phyloP scores from a whole-genome alignment of 2,329 filamentous ascomycete genomes.

The Nemania serpens region DNA sequence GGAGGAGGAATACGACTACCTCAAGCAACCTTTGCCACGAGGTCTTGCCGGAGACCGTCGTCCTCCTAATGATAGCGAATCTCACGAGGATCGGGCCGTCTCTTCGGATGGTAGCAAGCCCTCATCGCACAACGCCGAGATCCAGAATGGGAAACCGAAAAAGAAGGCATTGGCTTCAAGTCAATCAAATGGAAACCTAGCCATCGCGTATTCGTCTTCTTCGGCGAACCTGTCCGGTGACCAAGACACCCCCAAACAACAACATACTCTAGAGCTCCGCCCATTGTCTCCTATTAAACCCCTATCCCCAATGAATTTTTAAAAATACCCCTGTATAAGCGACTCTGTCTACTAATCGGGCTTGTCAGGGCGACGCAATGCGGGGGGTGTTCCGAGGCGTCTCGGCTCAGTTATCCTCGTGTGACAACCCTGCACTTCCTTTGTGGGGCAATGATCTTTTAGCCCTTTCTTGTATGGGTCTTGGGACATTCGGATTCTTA shows the following conservation, averaged over 20 bases:
- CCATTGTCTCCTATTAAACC: slow-evolving; percentile 70
- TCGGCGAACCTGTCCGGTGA: slow-evolving; percentile 55
- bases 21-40: slow-evolving; percentile 61
- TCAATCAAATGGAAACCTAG: slow-evolving; percentile 50
- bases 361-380: slow-evolving; percentile 14
- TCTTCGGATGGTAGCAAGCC: slow-evolving; percentile 69
- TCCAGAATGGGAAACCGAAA: slow-evolving; percentile 46
- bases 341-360: slow-evolving; percentile 23
- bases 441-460: neutral
- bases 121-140: slow-evolving; percentile 41
- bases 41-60: slow-evolving; percentile 44
- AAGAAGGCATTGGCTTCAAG: slow-evolving; percentile 51
- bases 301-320: slow-evolving; percentile 64
- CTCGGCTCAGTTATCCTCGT: neutral
- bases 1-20: slow-evolving; percentile 67
- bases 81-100: slow-evolving; percentile 58
- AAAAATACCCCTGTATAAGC: slow-evolving; percentile 29
- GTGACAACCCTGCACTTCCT: neutral
- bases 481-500: neutral
- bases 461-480: neutral
- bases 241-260: slow-evolving; percentile 43
- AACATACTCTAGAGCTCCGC: slow-evolving; percentile 51
- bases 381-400: neutral
- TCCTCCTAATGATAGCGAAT: slow-evolving; percentile 33
- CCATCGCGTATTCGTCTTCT: slow-evolving; percentile 49